Percentiles rank a stretch among this genome's conserved stretches.
phyloP scores from a whole-genome alignment of 345 rosid species.

The Heritiera littoralis region DNA sequence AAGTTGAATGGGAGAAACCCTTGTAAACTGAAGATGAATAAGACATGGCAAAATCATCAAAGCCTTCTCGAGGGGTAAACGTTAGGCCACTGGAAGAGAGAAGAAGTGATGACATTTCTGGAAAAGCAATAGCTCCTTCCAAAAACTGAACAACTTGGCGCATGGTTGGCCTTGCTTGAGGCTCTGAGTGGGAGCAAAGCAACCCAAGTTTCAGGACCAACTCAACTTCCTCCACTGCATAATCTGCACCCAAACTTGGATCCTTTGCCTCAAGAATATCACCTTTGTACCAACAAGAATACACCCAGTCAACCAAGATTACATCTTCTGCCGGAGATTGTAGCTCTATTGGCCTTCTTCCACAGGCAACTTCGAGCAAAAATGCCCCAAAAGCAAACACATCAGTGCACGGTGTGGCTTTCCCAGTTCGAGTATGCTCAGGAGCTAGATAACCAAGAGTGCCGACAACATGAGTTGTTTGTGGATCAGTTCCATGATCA shows the following conservation, averaged over 20 bases:
- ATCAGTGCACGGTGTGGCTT: slow-evolving; percentile 48
- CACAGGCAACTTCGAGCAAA: slow-evolving; percentile 57
- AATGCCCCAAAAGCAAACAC: slow-evolving; percentile 60
- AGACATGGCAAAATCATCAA: slow-evolving; percentile 36
- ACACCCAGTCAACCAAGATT: slow-evolving; percentile 50
- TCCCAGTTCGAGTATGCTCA: slow-evolving; percentile 52
- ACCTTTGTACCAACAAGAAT: slow-evolving; percentile 35
- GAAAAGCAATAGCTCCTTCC: slow-evolving; percentile 41
- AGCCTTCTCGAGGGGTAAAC: slow-evolving; percentile 40
- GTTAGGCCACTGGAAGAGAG: slow-evolving; percentile 38
- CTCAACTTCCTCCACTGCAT: slow-evolving; percentile 41
- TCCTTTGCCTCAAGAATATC: slow-evolving; percentile 42
- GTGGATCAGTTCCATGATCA: slow-evolving; percentile 59
- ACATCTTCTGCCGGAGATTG: slow-evolving; percentile 22
- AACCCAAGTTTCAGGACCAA: slow-evolving; percentile 58
- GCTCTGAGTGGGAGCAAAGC: slow-evolving; percentile 49
- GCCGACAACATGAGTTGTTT: slow-evolving; percentile 53
- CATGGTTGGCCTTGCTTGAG: slow-evolving; percentile 56
- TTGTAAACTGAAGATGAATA: background rate
- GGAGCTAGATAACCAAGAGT: slow-evolving; percentile 69
- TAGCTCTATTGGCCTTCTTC: slow-evolving; percentile 47
- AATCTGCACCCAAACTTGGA: slow-evolving; percentile 41
- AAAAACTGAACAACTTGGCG: slow-evolving; percentile 53
- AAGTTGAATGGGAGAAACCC: background rate
- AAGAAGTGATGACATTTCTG: slow-evolving; percentile 41